These are phyloP conservation scores for Aspergillus luchuensis DNA, from an alignment of 2,329 filamentous ascomycete species.

Conservation along the genomic window DNA sequence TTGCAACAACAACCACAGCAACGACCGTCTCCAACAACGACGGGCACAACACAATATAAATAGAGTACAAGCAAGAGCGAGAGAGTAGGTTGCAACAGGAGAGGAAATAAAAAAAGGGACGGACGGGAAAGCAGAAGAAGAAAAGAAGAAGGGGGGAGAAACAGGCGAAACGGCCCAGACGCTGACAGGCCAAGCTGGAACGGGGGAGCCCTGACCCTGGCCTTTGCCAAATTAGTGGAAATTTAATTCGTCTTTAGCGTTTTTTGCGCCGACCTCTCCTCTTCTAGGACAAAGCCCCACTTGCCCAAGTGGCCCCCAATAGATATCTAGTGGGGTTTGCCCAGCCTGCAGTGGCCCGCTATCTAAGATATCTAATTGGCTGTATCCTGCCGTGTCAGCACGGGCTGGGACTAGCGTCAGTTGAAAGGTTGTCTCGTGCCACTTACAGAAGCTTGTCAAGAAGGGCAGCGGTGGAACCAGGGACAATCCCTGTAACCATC, in stretches of 20 bases:
- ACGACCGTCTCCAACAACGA: conserved; percentile 2
- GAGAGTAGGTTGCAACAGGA: background rate
- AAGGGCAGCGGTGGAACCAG: conserved; percentile 1
- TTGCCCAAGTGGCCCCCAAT: background rate
- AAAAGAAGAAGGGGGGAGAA: conserved; percentile 6
- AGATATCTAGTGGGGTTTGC: background rate
- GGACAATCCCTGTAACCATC: conserved; percentile 11
- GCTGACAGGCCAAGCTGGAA: conserved; percentile 16
- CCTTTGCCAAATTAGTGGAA: conserved; percentile 16
- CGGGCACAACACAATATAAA: conserved; percentile 1
- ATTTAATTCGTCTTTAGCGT: conserved; percentile 14
- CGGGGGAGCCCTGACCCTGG: conserved; percentile 10
- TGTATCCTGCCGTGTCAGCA: conserved; percentile 19
- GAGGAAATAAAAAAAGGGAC: background rate
- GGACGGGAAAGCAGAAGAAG: background rate
- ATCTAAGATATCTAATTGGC: background rate
- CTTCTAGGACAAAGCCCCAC: background rate
- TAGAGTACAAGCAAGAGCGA: background rate
- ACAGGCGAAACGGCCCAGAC: conserved; percentile 13
- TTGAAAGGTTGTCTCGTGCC: conserved; percentile 26
- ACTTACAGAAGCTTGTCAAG: conserved; percentile 24
- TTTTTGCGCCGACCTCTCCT: background rate
- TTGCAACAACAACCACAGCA: background rate
- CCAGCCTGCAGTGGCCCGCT: conserved; percentile 4
- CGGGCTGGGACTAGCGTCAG: conserved; percentile 20